Conservation (phyloP, 331 rosid species). For the Pyrus hybrid region DNA sequence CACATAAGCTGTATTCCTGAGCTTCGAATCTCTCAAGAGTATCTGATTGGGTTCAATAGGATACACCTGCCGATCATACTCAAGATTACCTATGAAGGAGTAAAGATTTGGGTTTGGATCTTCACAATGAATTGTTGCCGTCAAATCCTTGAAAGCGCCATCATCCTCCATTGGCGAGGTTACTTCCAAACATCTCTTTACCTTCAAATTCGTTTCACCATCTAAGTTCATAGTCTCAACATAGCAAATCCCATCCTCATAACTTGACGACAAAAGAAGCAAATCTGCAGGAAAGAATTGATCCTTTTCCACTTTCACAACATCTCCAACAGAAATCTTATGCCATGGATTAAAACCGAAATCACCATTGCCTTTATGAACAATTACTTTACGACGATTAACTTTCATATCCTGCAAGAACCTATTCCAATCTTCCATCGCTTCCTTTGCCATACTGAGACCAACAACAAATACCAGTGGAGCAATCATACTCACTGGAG, state of each 20-base stretch:
- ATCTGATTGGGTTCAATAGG: slow-evolving; percentile 88
- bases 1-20: slow-evolving; percentile 73
- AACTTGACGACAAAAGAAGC: slow-evolving; percentile 77
- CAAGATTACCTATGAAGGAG: slow-evolving; percentile 83
- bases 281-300: slow-evolving; percentile 93
- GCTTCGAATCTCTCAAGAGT: slow-evolving; percentile 95
- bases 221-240: slow-evolving; percentile 99
- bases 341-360: slow-evolving; percentile 67
- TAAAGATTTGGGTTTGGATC: slow-evolving; percentile 94
- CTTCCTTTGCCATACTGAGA: slow-evolving; percentile 98
- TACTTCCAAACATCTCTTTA: slow-evolving; percentile 82
- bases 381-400: slow-evolving; percentile 63
- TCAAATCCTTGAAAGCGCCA: slow-evolving; percentile 67
- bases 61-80: slow-evolving; percentile 63
- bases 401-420: slow-evolving; percentile 83
- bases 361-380: slow-evolving; percentile 64
- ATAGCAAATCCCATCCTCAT: slow-evolving; percentile 96
- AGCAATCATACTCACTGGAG: slow-evolving; percentile 77
- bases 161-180: slow-evolving; percentile 61
- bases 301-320: slow-evolving; percentile 80
- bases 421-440: slow-evolving; percentile 87
- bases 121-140: slow-evolving; percentile 67
- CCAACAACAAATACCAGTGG: slow-evolving; percentile 96
- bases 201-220: slow-evolving; percentile 94
- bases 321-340: slow-evolving; percentile 74